Evolutionary conservation across 768 basidiomycete genomes (phyloP).

Genomic region (Trametes cinnabarina): DNA sequence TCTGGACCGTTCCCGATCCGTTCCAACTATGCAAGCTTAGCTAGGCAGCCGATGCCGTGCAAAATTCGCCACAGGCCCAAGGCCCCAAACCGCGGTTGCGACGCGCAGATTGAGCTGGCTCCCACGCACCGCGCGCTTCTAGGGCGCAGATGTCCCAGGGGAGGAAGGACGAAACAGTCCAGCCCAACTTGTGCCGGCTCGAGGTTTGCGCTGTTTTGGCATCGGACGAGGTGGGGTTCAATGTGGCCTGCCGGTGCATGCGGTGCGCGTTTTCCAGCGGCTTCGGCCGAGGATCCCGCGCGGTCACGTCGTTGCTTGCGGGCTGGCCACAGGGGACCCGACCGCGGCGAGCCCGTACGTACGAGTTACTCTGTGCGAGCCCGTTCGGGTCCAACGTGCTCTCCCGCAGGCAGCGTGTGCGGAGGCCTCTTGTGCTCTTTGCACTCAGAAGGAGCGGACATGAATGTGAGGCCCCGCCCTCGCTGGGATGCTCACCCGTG

Average conservation of each 20-base stretch:
- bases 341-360: not conserved
- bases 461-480: not conserved
- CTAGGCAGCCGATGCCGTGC: too few species aligned
- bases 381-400: too few species aligned
- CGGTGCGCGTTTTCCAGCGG: not conserved
- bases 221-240: not conserved
- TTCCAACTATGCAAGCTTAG: too few species aligned
- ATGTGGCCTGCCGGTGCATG: too few species aligned
- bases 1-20: too few species aligned
- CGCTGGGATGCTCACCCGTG: not conserved
- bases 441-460: constrained; percentile 5
- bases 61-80: too few species aligned
- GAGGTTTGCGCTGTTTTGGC: not conserved
- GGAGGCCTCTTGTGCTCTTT: not conserved
- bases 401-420: not conserved
- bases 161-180: not conserved
- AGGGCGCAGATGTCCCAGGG: not conserved
- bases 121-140: not conserved
- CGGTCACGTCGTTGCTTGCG: not conserved
- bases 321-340: not conserved
- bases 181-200: not conserved
- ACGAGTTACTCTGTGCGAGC: too few species aligned
- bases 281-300: constrained; percentile 16
- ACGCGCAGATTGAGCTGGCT: too few species aligned
- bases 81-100: too few species aligned